Percentiles rank a stretch among this genome's conserved stretches.
phyloP scores from a whole-genome alignment of 1,139 yeast genomes.

The Yamadazyma taylorii region DNA sequence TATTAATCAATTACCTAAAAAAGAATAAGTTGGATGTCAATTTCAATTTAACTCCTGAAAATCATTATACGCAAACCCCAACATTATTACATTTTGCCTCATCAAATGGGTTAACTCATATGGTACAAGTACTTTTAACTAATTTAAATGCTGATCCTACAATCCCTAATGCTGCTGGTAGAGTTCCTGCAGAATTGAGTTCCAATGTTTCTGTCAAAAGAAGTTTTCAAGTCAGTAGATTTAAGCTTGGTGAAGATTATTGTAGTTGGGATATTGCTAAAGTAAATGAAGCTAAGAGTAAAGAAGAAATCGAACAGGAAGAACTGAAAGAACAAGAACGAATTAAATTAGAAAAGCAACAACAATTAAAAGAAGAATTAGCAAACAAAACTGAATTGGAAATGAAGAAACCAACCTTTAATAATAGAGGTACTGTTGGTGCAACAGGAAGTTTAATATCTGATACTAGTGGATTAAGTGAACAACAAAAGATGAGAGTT shows the following conservation, averaged over 20 bases:
- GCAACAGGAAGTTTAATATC: constrained; percentile 18
- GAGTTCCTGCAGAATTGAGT: constrained; percentile 56
- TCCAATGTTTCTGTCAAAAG: constrained; percentile 44
- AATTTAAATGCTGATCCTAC: constrained; percentile 75
- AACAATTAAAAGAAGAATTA: constrained; percentile 40
- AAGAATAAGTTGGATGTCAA: constrained; percentile 53
- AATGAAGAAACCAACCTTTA: constrained; percentile 32
- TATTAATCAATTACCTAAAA: constrained; percentile 59
- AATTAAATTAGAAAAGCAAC: constrained; percentile 36
- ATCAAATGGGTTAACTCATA: constrained; percentile 61
- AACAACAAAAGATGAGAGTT: constrained; percentile 70
- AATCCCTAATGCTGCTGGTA: constrained; percentile 50
- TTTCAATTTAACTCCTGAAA: constrained; percentile 54
- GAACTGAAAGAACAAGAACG: constrained; percentile 34
- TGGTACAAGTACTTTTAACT: constrained; percentile 63
- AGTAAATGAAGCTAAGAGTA: constrained; percentile 65
- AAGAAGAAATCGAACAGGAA: constrained; percentile 57
- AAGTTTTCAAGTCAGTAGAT: constrained; percentile 70
- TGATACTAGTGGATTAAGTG: constrained; percentile 42
- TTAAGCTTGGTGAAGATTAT: constrained; percentile 62
- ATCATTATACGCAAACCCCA: constrained; percentile 58
- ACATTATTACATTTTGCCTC: constrained; percentile 82
- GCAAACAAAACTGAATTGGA: constrained; percentile 41
- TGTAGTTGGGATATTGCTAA: constrained; percentile 72
- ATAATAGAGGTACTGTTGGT: constrained; percentile 31